Conservation (phyloP, 768 basidiomycete genomes). For the Boletellus sp. region DNA sequence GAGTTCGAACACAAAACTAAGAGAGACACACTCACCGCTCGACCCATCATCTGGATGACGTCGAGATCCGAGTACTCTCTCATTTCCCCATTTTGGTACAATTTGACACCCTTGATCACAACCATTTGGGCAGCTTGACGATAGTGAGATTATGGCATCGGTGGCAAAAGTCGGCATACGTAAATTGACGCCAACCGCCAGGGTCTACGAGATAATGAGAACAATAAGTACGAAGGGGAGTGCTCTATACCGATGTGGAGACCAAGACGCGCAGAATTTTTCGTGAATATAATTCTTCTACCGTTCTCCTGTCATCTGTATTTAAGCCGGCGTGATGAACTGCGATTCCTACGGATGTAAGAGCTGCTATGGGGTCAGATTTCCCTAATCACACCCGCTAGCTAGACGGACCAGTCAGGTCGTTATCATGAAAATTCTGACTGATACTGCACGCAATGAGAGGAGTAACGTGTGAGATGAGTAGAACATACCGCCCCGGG, state of each 20-base stretch:
- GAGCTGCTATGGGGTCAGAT: constrained; percentile 37
- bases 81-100: constrained; percentile 65
- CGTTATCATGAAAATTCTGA: constrained; percentile 61
- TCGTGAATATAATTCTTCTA: constrained; percentile 70
- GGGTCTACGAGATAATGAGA: constrained; percentile 52
- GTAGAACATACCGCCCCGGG: constrained; percentile 44
- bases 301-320: constrained; percentile 64
- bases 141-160: neutral
- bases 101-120: constrained; percentile 86
- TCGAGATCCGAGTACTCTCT: constrained; percentile 91
- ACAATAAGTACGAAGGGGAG: neutral
- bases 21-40: constrained; percentile 56
- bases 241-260: constrained; percentile 70
- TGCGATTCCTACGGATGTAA: constrained; percentile 75
- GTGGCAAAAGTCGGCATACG: constrained; percentile 46
- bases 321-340: constrained; percentile 89
- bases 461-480: neutral
- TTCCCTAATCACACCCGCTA: neutral
- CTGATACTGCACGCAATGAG: constrained; percentile 42
- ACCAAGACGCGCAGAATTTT: constrained; percentile 66
- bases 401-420: constrained; percentile 42
- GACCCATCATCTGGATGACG: constrained; percentile 93
- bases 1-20: neutral
- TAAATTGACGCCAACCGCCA: constrained; percentile 95
- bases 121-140: constrained; percentile 83